Percentiles rank a stretch among this genome's conserved stretches.
Conservation (phyloP, 176 grass and related monocot species). For the Chloris gayana region DNA sequence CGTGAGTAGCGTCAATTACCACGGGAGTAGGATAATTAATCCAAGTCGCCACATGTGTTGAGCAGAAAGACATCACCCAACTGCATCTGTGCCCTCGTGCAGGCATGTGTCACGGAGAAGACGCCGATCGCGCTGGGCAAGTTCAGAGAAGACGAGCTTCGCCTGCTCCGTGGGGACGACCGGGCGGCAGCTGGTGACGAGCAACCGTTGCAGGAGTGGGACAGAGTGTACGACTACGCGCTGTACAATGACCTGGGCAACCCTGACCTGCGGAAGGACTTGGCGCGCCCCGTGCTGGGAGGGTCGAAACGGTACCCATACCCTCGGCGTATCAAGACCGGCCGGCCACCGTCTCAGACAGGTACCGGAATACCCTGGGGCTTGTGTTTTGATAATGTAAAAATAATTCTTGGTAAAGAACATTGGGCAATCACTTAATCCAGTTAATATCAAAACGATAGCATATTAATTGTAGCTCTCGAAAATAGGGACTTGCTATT, state of each 20-base stretch:
- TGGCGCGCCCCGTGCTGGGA: constrained; percentile 49
- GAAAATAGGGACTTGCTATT: too few relatives aligned
- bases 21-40: too few relatives aligned
- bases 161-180: constrained; percentile 37
- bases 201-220: constrained; percentile 25
- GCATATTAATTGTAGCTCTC: too few relatives aligned
- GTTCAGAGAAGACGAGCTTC: constrained; percentile 57
- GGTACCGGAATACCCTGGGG: too few relatives aligned
- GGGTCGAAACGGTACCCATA: constrained; percentile 41
- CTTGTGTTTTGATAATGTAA: too few relatives aligned
- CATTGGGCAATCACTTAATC: too few relatives aligned
- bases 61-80: too few relatives aligned
- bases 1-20: background rate
- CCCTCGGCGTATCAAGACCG: constrained; percentile 54
- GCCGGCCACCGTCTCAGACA: constrained; percentile 12
- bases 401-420: too few relatives aligned
- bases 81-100: too few relatives aligned
- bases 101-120: constrained; percentile 38
- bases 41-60: too few relatives aligned
- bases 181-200: background rate
- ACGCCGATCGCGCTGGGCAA: constrained; percentile 32
- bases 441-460: too few relatives aligned
- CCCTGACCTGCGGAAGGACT: constrained; percentile 18
- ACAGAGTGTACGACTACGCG: constrained; percentile 53
- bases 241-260: constrained; percentile 58